Percentiles rank a stretch among this genome's conserved stretches.
phyloP scores from a whole-genome alignment of 345 rosid genomes.

The Reutealis trisperma region DNA sequence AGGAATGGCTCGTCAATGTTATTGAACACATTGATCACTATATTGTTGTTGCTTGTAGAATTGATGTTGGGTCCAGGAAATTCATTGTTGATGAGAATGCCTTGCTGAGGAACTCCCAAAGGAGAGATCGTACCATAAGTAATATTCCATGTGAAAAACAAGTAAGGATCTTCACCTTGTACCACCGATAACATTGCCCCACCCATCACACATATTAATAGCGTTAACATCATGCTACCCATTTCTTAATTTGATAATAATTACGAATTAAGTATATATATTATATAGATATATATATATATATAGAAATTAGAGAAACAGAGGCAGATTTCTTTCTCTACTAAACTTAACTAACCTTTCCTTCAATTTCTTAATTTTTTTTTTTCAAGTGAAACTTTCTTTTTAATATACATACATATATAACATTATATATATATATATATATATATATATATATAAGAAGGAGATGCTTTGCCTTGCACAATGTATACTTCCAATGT shows the following conservation, averaged over 20 bases:
- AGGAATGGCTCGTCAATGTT: slow-evolving; percentile 70
- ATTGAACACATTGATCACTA: slow-evolving; percentile 71
- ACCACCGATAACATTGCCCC: slow-evolving; percentile 35
- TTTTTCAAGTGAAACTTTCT: background rate
- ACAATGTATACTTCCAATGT: slow-evolving; percentile 20
- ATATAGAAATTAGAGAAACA: no score
- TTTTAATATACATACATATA: no score
- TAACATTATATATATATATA: no score
- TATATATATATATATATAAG: slow-evolving; percentile 22
- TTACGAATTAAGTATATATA: background rate
- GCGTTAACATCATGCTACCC: slow-evolving; percentile 38
- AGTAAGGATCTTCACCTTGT: slow-evolving; percentile 60
- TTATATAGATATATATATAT: no score
- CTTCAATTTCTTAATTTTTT: background rate
- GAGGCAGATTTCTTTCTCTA: no score
- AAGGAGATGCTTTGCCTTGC: slow-evolving; percentile 45
- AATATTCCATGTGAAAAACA: slow-evolving; percentile 65
- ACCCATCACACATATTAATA: slow-evolving; percentile 42
- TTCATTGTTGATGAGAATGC: slow-evolving; percentile 67
- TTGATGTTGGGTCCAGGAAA: slow-evolving; percentile 84
- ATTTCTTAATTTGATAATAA: slow-evolving; percentile 6
- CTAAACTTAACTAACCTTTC: slow-evolving; percentile 11
- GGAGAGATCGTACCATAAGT: slow-evolving; percentile 65
- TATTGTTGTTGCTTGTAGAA: slow-evolving; percentile 70
- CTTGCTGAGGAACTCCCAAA: slow-evolving; percentile 63